phyloP scores from a whole-genome alignment of 768 basidiomycete species.

The Suillus ampliporus region DNA sequence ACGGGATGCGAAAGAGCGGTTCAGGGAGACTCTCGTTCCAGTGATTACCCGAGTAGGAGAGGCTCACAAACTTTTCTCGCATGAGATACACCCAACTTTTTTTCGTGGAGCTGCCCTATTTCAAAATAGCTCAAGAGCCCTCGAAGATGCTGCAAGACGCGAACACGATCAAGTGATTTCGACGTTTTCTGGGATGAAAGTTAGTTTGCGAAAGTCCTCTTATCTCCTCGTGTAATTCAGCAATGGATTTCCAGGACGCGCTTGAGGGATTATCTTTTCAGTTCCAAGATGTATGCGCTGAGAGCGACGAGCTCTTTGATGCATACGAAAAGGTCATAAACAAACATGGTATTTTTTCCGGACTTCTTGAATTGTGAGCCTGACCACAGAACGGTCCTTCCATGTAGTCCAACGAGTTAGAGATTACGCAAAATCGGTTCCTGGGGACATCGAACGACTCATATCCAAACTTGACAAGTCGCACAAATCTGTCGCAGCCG shows the following conservation, averaged over 20 bases:
- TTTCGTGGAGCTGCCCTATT: slow-evolving; percentile 53
- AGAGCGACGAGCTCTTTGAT: slow-evolving; percentile 57
- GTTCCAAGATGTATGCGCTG: slow-evolving; percentile 53
- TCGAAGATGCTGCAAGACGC: slow-evolving; percentile 51
- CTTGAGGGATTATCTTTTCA: slow-evolving; percentile 48
- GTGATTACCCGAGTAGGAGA: slow-evolving; percentile 40
- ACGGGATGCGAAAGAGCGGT: slow-evolving; percentile 31
- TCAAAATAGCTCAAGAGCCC: slow-evolving; percentile 58
- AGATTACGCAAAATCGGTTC: slow-evolving; percentile 49
- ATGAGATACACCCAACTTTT: slow-evolving; percentile 38
- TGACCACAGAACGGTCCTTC: slow-evolving; percentile 13
- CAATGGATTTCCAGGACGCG: slow-evolving; percentile 41
- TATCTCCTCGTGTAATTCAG: slow-evolving; percentile 19
- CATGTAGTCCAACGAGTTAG: slow-evolving; percentile 50
- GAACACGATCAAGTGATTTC: slow-evolving; percentile 50
- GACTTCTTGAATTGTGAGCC: slow-evolving; percentile 8
- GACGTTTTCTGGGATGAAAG: slow-evolving; percentile 49
- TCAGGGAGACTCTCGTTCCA: slow-evolving; percentile 41
- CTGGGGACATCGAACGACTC: slow-evolving; percentile 55
- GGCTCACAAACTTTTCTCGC: slow-evolving; percentile 41
- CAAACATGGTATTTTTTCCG: slow-evolving; percentile 49
- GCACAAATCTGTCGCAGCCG: slow-evolving; percentile 43
- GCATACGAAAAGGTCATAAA: slow-evolving; percentile 51
- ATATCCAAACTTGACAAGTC: slow-evolving; percentile 61
- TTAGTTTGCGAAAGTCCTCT: slow-evolving; percentile 31